phyloP scores from a whole-genome alignment of 495 filamentous ascomycete species.

The Podospora anserina region DNA sequence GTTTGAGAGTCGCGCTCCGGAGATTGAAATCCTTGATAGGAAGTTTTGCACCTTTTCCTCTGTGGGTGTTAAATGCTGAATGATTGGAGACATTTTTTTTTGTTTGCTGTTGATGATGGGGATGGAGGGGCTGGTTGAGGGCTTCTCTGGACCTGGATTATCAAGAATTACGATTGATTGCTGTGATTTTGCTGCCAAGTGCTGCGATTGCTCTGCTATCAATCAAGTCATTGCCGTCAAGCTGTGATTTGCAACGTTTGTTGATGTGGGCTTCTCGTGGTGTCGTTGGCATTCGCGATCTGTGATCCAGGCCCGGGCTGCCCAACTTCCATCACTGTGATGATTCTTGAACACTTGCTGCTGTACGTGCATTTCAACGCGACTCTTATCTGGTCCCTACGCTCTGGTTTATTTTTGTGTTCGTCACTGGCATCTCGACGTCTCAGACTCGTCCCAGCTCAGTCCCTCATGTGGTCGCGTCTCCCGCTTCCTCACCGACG shows the following conservation, averaged over 20 bases:
- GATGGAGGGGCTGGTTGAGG: neutral
- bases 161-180: neutral
- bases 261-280: too few species aligned
- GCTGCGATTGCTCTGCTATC: neutral
- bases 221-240: neutral
- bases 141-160: neutral
- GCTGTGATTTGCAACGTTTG: neutral
- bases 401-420: constrained; percentile 1
- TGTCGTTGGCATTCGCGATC: neutral
- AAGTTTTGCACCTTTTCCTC: constrained; percentile 44
- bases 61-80: constrained; percentile 48
- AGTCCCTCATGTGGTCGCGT: neutral
- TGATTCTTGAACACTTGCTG: neutral
- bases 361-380: constrained; percentile 2
- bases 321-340: neutral
- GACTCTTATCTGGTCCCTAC: neutral
- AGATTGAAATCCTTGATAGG: constrained; percentile 51
- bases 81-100: constrained; percentile 35
- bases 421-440: neutral
- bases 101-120: neutral
- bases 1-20: constrained; percentile 41
- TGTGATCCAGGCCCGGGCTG: neutral
- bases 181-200: neutral
- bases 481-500: neutral
- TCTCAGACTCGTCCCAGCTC: neutral